These are phyloP conservation scores for Curvularia eragrostidis DNA, from an alignment of 2,329 filamentous ascomycete genomes.

Conservation along the genomic window DNA sequence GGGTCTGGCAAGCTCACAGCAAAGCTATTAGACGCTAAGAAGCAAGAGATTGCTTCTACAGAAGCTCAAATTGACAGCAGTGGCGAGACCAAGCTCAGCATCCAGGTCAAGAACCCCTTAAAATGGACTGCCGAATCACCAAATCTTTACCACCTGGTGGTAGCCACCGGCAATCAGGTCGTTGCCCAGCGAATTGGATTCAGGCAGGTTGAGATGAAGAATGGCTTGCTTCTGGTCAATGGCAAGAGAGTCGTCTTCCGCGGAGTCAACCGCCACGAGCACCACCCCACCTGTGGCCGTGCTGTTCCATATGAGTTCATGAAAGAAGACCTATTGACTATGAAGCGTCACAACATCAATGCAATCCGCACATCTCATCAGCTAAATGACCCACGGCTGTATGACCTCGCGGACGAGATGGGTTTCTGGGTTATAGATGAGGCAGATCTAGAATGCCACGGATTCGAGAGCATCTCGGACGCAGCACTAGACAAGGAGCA, in stretches of 20 bases:
- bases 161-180: conserved; percentile 52
- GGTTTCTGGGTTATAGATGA: conserved; percentile 70
- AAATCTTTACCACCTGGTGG: conserved; percentile 63
- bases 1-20: conserved; percentile 54
- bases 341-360: conserved; percentile 76
- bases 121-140: conserved; percentile 75
- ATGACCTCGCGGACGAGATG: conserved; percentile 69
- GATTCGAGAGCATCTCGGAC: conserved; percentile 51
- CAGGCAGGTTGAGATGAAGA: conserved; percentile 67
- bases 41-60: conserved; percentile 23
- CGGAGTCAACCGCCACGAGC: conserved; percentile 74
- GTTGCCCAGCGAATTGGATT: conserved; percentile 67
- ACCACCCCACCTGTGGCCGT: conserved; percentile 69
- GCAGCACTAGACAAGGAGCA: conserved; percentile 33
- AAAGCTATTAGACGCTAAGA: conserved; percentile 55
- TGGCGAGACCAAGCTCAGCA: conserved; percentile 32
- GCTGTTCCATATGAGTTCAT: conserved; percentile 69
- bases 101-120: conserved; percentile 61
- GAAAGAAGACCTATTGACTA: conserved; percentile 66
- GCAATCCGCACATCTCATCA: conserved; percentile 73
- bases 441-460: conserved; percentile 58
- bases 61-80: conserved; percentile 24
- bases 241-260: conserved; percentile 66
- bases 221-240: conserved; percentile 68
- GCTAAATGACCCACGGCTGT: conserved; percentile 66